These are phyloP conservation scores for Tilletia caries DNA, from an alignment of 1,284 basidiomycete species.

Conservation along the genomic window DNA sequence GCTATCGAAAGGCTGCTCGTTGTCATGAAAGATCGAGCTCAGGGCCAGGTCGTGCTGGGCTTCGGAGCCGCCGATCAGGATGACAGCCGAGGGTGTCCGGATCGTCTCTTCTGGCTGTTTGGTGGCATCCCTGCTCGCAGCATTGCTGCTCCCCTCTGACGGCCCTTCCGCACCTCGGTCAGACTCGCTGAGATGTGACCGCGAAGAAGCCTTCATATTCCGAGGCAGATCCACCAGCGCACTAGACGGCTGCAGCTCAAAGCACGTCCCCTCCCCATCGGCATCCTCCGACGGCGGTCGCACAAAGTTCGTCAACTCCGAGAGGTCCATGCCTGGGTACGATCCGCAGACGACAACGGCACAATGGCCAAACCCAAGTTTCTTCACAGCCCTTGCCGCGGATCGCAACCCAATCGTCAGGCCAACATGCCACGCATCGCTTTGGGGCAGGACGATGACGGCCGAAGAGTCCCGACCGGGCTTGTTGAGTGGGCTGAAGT, in stretches of 20 bases:
- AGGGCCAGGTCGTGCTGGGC: constrained; percentile 4
- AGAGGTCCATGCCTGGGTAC: not conserved
- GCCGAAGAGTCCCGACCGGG: constrained; percentile 15
- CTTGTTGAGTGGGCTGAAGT: constrained; percentile 21
- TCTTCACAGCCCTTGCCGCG: constrained; percentile 14
- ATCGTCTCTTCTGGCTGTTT: not conserved
- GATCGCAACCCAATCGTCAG: constrained; percentile 15
- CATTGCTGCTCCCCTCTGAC: too few species aligned
- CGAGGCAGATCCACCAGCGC: not conserved
- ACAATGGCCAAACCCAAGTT: constrained; percentile 19
- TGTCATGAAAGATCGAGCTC: not conserved
- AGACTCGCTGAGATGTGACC: too few species aligned
- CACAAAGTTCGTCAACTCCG: not conserved
- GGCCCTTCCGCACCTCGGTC: too few species aligned
- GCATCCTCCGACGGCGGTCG: not conserved
- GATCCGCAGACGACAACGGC: not conserved
- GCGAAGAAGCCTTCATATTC: not conserved
- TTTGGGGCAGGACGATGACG: constrained; percentile 12
- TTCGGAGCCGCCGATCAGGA: constrained; percentile 20
- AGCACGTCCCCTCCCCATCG: not conserved
- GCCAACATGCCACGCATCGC: not conserved
- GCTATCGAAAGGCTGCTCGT: not conserved
- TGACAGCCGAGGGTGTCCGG: constrained; percentile 14
- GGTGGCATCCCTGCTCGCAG: not conserved
- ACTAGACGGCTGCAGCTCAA: not conserved